phyloP scores from a whole-genome alignment of 2,329 filamentous ascomycete genomes.

The Penicillium freii region DNA sequence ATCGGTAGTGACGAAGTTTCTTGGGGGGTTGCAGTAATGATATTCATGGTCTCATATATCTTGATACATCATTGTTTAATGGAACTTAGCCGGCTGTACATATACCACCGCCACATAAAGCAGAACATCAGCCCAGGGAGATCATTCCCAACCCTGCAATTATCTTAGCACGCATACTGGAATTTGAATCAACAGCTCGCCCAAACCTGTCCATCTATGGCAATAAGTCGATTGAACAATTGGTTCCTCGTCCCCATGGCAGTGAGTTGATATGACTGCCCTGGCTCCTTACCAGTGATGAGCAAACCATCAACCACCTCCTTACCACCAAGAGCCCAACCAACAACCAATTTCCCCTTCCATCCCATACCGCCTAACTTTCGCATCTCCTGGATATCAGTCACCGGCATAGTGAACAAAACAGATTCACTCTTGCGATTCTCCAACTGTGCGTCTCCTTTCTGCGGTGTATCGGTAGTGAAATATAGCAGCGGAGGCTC shows the following conservation, averaged over 20 bases:
- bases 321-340: constrained; percentile 68
- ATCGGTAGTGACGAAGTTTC: neutral
- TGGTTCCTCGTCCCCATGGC: constrained; percentile 72
- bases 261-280: constrained; percentile 61
- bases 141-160: constrained; percentile 27
- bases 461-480: constrained; percentile 46
- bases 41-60: neutral
- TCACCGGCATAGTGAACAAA: constrained; percentile 66
- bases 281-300: constrained; percentile 55
- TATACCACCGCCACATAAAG: neutral
- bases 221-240: constrained; percentile 74
- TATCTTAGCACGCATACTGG: constrained; percentile 19
- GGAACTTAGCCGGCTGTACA: neutral
- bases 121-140: neutral
- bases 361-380: constrained; percentile 79
- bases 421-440: constrained; percentile 51
- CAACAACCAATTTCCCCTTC: constrained; percentile 79
- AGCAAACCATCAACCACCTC: constrained; percentile 74
- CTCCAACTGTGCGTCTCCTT: constrained; percentile 49
- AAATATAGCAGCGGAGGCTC: constrained; percentile 54
- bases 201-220: constrained; percentile 81
- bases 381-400: constrained; percentile 68
- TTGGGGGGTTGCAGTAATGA: neutral
- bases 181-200: constrained; percentile 60
- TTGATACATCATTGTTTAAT: neutral